These are phyloP conservation scores for Alternaria atra DNA, from an alignment of 2,329 filamentous ascomycete species.

Conservation along the genomic window DNA sequence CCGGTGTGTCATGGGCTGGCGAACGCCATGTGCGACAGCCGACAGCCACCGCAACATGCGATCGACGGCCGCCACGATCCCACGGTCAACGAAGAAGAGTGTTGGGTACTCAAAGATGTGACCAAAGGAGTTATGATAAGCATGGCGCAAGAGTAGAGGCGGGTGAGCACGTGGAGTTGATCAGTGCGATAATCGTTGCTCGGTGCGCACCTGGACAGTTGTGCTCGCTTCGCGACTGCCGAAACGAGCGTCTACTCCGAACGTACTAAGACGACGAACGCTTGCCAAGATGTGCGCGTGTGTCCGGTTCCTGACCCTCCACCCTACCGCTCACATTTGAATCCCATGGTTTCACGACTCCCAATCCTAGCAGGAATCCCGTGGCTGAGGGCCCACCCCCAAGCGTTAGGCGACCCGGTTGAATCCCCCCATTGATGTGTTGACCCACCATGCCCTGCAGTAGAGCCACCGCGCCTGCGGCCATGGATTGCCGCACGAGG, in stretches of 20 bases:
- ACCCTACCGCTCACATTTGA: background rate
- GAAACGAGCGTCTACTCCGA: conserved; percentile 3
- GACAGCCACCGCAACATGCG: background rate
- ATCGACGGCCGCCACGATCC: background rate
- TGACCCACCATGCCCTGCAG: conserved; percentile 12
- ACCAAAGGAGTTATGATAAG: background rate
- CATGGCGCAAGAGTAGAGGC: background rate
- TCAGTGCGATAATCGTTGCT: background rate
- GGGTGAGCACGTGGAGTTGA: background rate
- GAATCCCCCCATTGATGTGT: conserved; percentile 6
- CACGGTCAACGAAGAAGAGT: background rate
- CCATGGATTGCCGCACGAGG: conserved; percentile 5
- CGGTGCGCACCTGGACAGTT: background rate
- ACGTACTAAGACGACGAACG: conserved; percentile 2
- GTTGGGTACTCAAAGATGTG: background rate
- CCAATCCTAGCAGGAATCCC: background rate
- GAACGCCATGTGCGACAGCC: conserved; percentile 9
- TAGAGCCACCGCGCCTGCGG: background rate
- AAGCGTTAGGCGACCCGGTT: background rate
- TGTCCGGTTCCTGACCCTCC: background rate
- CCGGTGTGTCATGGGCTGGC: conserved; percentile 4
- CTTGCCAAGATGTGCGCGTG: background rate
- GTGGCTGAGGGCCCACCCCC: background rate
- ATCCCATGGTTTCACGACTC: background rate
- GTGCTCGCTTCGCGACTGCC: conserved; percentile 1